A percentile compares a stretch with the other conserved stretches of the same genome.
Conservation (phyloP, 257 asterid genomes). For the Nicotiana noctiflora region DNA sequence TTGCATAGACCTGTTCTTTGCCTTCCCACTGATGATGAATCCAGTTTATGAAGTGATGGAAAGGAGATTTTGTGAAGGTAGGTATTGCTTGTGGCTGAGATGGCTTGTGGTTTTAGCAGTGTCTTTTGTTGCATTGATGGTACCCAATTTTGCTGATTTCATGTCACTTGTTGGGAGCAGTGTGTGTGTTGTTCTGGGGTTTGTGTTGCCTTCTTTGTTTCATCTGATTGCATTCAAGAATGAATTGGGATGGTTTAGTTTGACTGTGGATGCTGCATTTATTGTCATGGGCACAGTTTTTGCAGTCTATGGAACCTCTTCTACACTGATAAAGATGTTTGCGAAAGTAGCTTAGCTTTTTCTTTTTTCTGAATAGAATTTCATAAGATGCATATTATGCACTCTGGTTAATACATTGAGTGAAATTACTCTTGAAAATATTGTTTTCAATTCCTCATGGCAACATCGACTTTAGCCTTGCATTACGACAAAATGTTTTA, state of each 20-base stretch:
- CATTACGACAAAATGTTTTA: too few species aligned
- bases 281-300: slow-evolving; percentile 38
- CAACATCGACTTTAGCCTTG: too few species aligned
- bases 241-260: slow-evolving; percentile 8
- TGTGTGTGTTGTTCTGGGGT: slow-evolving; percentile 15
- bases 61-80: slow-evolving; percentile 16
- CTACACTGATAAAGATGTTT: slow-evolving; percentile 52
- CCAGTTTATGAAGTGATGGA: slow-evolving; percentile 25
- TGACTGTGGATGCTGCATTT: slow-evolving; percentile 35
- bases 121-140: slow-evolving; percentile 10
- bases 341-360: slow-evolving; percentile 36
- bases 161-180: neutral
- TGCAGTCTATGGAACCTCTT: slow-evolving; percentile 57
- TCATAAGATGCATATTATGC: neutral
- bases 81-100: slow-evolving; percentile 13
- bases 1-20: slow-evolving; percentile 17
- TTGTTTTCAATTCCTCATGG: neutral
- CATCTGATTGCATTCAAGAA: slow-evolving; percentile 13
- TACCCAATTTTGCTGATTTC: slow-evolving; percentile 20
- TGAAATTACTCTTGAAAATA: neutral
- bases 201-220: slow-evolving; percentile 18
- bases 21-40: slow-evolving; percentile 24
- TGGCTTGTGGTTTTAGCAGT: slow-evolving; percentile 18
- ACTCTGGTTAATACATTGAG: neutral
- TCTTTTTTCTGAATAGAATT: neutral